Conservation (phyloP, 2,329 filamentous ascomycete genomes). For the Cryphonectria nitschkei region DNA sequence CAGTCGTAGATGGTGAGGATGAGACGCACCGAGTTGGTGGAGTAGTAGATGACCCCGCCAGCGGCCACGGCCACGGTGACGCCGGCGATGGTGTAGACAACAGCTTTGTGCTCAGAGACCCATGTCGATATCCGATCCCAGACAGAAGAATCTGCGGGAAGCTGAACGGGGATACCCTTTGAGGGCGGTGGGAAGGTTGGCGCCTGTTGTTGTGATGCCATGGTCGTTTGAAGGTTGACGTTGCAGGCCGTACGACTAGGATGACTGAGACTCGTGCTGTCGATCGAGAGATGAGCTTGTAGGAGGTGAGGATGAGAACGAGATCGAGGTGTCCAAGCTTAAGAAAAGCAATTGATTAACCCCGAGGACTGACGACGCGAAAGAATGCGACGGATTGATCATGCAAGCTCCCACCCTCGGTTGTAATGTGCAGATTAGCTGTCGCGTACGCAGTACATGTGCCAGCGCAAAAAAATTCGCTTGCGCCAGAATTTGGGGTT, state of each 20-base stretch:
- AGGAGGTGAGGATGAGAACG: slow-evolving; percentile 1
- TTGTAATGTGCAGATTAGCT: slow-evolving; percentile 6
- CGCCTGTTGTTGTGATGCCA: slow-evolving; percentile 41
- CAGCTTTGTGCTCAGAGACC: slow-evolving; percentile 93
- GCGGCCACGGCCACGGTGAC: slow-evolving; percentile 84
- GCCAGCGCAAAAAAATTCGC: slow-evolving; percentile 26
- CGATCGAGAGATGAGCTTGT: not conserved
- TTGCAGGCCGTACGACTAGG: not conserved
- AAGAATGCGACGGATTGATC: slow-evolving; percentile 11
- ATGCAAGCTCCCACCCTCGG: slow-evolving; percentile 14
- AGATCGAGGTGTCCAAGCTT: slow-evolving; percentile 4
- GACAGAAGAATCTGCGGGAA: slow-evolving; percentile 67
- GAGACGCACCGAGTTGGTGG: slow-evolving; percentile 67
- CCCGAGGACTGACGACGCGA: slow-evolving; percentile 10
- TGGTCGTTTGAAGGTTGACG: not conserved
- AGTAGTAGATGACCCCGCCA: slow-evolving; percentile 91
- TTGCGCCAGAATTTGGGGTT: slow-evolving; percentile 22
- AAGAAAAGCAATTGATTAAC: slow-evolving; percentile 13
- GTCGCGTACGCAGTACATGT: slow-evolving; percentile 6
- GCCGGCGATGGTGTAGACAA: slow-evolving; percentile 95
- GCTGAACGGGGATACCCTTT: slow-evolving; percentile 49
- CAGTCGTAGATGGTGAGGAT: not conserved
- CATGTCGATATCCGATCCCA: slow-evolving; percentile 91
- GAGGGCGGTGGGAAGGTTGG: slow-evolving; percentile 48
- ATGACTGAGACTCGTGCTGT: not conserved